Percentiles rank a stretch among this genome's conserved stretches.
These are phyloP conservation scores for Firmiana major DNA, from an alignment of 345 rosid species.

Conservation along the genomic window DNA sequence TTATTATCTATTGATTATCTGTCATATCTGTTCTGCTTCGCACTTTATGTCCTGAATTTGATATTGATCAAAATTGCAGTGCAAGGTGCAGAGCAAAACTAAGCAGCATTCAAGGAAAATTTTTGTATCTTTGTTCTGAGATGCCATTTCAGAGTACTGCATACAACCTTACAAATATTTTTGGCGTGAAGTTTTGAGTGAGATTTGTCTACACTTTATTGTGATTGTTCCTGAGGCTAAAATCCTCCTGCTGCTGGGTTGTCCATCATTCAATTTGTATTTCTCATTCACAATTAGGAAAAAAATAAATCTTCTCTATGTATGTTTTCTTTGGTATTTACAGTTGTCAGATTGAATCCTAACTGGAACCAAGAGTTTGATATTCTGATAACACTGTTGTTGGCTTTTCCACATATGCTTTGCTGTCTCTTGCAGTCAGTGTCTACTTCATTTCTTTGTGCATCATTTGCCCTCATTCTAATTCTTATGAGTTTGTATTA, in stretches of 20 bases:
- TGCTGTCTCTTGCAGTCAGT: neutral
- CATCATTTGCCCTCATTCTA: neutral
- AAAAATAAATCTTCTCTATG: neutral
- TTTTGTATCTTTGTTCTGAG: neutral
- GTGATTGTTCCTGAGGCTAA: neutral
- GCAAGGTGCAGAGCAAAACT: neutral
- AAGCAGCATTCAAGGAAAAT: neutral
- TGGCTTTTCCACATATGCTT: too few species aligned
- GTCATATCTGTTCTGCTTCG: neutral
- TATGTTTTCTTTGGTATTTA: neutral
- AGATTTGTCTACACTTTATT: neutral
- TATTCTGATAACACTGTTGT: too few species aligned
- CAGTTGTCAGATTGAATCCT: too few species aligned
- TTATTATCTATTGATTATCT: neutral
- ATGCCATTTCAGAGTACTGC: neutral
- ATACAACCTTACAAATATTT: neutral
- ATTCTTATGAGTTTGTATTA: neutral
- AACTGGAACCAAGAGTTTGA: too few species aligned
- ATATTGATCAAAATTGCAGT: neutral
- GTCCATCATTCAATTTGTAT: neutral
- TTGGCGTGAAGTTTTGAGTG: neutral
- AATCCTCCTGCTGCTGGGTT: neutral
- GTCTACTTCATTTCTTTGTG: neutral
- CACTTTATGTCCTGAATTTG: neutral
- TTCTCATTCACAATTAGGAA: neutral